Evolutionary conservation across 495 filamentous ascomycete species (phyloP), one percentile per base, ranked within the genome.

Genomic region (Arthonia radiata): DNA sequence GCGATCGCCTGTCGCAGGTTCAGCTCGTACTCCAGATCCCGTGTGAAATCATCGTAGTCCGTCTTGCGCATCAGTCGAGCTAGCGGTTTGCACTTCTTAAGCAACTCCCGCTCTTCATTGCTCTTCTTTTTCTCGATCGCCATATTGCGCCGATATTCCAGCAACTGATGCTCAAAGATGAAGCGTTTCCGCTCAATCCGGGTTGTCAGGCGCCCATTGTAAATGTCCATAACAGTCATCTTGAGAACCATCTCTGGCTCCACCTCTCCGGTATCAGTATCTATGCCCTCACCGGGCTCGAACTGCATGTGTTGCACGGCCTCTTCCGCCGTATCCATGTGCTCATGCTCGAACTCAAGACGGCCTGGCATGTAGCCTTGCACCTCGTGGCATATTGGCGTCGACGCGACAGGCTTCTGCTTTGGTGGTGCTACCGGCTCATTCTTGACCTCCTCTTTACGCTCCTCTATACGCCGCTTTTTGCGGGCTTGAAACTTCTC

Each of bases 331-430:
- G 94, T 89, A 46, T 99, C 94, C 40, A 81, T 70, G 46, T 83
- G 91, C 39, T 99, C 86, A 0, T 77, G 90, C 56, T 99, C 86
- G 40, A 94, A 99, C 42, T 99, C 86, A 31, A 99, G 50, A 12
- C 86, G 78, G 18, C 89, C 86, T 2, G 86, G 86, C 86, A 99
- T 99, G 48, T 90, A 99, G 3, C 86, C 86, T 43, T 89, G 76
- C 15, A 99, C 83, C 45, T 99, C 86, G 47, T 99, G 86, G 44
- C 89, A 94, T 15, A 82, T 64, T 10, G 86, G 86, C 3, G 89
- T 77, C 52, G 71, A 80, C 14, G 82, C 79, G 2, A 82, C 93
- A 0, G 86, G 86, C 40, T 94, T 94, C 43, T 81, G 77, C 48
- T 91, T 92, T 8, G 86, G 82, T 12, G 75, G 74, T 13, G 77